phyloP scores from a whole-genome alignment of 352 stramenopile species.

The Pythium brassicae region DNA sequence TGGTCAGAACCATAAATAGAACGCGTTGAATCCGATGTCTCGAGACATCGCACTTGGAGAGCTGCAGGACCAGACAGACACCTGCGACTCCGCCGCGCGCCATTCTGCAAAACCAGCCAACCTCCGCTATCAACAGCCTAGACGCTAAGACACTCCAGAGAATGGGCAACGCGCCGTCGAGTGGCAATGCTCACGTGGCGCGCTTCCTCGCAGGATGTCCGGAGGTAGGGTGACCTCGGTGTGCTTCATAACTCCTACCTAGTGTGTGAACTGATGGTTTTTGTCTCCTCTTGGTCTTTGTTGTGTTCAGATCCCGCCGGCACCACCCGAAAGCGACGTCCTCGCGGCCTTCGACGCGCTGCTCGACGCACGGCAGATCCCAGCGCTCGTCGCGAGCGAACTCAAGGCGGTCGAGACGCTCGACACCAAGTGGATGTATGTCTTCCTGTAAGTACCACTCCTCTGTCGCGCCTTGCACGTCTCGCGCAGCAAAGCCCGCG shows the following conservation, averaged over 20 bases:
- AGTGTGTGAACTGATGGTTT: background rate
- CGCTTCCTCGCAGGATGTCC: conserved; percentile 59
- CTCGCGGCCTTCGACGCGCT: conserved; percentile 43
- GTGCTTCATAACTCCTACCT: no score
- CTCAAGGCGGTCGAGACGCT: conserved; percentile 36
- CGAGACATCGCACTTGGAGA: no score
- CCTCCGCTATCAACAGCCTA: no score
- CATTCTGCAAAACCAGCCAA: background rate
- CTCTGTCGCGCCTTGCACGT: background rate
- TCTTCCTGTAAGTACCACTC: conserved; percentile 44
- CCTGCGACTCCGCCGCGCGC: background rate
- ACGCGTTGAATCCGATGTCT: no score
- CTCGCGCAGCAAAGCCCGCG: no score
- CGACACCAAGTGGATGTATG: conserved; percentile 68
- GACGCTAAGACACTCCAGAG: no score
- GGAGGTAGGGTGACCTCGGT: conserved; percentile 29
- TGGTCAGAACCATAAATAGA: no score
- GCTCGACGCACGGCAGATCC: conserved; percentile 22
- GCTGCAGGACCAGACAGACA: no score
- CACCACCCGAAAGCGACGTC: conserved; percentile 31
- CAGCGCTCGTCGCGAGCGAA: conserved; percentile 29
- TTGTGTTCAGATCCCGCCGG: conserved; percentile 42
- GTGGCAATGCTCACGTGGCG: conserved; percentile 19
- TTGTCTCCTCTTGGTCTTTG: background rate
- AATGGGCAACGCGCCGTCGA: conserved; percentile 57